These are phyloP conservation scores for Saccharomyces jurei DNA, from an alignment of 805 yeast species.

Conservation along the genomic window DNA sequence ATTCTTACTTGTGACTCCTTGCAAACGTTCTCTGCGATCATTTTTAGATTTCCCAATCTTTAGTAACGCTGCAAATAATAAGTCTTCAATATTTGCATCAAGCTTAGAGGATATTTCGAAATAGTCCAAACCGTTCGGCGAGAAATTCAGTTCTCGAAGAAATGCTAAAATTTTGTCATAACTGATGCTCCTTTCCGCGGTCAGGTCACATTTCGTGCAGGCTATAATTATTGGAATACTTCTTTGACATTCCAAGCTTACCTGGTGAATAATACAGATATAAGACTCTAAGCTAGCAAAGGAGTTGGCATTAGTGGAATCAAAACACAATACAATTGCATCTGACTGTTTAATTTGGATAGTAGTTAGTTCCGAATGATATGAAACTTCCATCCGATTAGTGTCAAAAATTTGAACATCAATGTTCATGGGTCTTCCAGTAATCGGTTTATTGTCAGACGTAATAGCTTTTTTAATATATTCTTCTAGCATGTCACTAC, in stretches of 20 bases:
- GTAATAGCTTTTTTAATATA: background rate
- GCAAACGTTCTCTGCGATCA: background rate
- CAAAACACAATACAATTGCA: conserved; percentile 25
- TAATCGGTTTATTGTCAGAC: background rate
- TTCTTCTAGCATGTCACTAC: background rate
- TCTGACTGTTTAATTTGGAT: conserved; percentile 26
- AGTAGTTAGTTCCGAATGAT: conserved; percentile 16
- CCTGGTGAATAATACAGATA: conserved; percentile 14
- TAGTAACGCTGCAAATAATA: conserved; percentile 8
- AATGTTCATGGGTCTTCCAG: conserved; percentile 4
- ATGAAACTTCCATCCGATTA: conserved; percentile 14
- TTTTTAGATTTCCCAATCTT: conserved; percentile 11
- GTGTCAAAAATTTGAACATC: conserved; percentile 22
- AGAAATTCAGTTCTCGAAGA: conserved; percentile 12
- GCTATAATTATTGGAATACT: conserved; percentile 17
- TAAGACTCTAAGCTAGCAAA: conserved; percentile 15
- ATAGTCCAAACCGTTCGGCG: conserved; percentile 7
- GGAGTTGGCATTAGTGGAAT: conserved; percentile 15
- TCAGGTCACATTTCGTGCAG: conserved; percentile 17
- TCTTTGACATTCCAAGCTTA: conserved; percentile 10
- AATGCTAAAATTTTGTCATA: conserved; percentile 9
- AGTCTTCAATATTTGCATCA: conserved; percentile 12
- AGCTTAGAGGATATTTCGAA: conserved; percentile 21
- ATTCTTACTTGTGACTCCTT: background rate
- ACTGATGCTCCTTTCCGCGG: conserved; percentile 7